These are phyloP conservation scores for Cynanchum wilfordii DNA, from an alignment of 257 asterid species.

Conservation along the genomic window DNA sequence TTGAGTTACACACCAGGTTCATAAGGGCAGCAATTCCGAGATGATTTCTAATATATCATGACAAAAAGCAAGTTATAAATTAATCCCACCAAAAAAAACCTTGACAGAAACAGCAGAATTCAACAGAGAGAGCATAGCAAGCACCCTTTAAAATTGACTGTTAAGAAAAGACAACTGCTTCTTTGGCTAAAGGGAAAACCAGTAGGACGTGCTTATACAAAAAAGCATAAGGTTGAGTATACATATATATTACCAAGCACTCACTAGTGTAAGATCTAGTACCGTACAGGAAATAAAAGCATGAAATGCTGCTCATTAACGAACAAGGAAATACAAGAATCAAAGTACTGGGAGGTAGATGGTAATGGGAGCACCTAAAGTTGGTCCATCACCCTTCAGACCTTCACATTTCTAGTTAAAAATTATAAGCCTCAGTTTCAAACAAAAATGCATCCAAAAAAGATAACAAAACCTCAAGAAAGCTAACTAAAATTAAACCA, in stretches of 20 bases:
- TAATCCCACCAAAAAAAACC: not conserved
- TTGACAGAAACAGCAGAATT: not conserved
- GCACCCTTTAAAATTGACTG: not conserved
- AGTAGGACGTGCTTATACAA: not conserved
- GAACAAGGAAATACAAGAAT: not conserved
- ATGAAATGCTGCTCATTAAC: not conserved
- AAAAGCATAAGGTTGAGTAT: not conserved
- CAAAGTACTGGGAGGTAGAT: not conserved
- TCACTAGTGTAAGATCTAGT: not conserved
- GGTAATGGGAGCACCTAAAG: not conserved
- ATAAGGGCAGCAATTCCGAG: not conserved
- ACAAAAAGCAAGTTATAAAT: not conserved
- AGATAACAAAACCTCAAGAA: not conserved
- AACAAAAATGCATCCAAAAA: not conserved
- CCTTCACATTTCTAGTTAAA: not conserved
- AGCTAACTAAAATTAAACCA: not conserved
- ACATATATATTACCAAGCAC: not conserved
- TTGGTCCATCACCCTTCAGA: not conserved
- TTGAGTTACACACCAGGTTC: not conserved
- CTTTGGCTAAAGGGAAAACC: not conserved
- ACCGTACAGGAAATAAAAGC: not conserved
- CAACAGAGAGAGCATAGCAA: not conserved
- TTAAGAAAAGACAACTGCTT: not conserved
- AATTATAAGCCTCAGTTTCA: not conserved
- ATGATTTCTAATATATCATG: not conserved